A percentile compares a stretch with the other conserved stretches of the same genome.
phyloP scores from a whole-genome alignment of 169 alveolate species.

The Eimeria necatrix region DNA sequence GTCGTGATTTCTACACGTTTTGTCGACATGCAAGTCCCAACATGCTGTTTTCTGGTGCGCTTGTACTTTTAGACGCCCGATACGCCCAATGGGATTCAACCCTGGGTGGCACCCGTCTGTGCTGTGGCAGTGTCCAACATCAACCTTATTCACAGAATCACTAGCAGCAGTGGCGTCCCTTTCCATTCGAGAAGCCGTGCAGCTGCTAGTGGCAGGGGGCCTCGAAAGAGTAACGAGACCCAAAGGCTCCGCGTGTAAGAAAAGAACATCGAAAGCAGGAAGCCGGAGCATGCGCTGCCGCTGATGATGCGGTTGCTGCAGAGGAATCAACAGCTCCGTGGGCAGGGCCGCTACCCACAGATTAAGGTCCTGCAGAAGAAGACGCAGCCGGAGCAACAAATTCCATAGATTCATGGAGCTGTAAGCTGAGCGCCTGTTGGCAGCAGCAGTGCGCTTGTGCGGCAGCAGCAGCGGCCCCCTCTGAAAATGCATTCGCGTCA shows the following conservation, averaged over 20 bases:
- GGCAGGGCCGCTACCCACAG: constrained; percentile 68
- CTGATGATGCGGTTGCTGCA: constrained; percentile 45
- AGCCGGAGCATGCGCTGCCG: constrained; percentile 69
- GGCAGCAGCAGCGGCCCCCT: not conserved
- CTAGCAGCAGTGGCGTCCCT: not conserved
- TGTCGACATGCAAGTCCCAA: not conserved
- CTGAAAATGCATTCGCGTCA: not conserved
- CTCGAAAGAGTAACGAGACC: constrained; percentile 51
- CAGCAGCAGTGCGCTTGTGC: not conserved
- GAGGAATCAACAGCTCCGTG: constrained; percentile 43
- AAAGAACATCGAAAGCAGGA: constrained; percentile 47
- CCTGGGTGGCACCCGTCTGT: not conserved
- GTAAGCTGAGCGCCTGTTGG: not conserved
- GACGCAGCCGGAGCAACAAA: not conserved
- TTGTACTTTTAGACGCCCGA: not conserved
- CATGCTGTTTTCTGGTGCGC: not conserved
- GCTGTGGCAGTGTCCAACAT: not conserved
- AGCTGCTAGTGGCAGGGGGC: constrained; percentile 18
- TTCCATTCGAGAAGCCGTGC: not conserved
- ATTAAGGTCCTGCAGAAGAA: constrained; percentile 49
- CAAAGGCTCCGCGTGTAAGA: constrained; percentile 49
- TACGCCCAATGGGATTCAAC: constrained; percentile 2
- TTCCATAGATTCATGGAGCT: not conserved
- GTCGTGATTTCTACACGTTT: not conserved
- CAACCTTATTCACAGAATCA: not conserved